phyloP scores from a whole-genome alignment of 768 basidiomycete genomes.

The Gyrodon lividus region DNA sequence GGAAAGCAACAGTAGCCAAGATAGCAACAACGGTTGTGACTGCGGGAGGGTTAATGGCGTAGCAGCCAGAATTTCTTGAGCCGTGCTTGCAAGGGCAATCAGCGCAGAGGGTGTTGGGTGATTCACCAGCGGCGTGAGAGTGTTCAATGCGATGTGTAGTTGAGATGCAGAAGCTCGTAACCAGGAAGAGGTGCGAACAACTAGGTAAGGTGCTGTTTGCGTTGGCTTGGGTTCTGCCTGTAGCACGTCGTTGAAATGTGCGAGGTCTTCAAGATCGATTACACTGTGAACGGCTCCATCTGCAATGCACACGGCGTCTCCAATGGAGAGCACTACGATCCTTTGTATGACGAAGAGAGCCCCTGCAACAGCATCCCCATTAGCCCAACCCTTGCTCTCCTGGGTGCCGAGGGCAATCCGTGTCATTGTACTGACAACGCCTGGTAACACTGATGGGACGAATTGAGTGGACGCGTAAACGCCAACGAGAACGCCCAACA shows the following conservation, averaged over 20 bases:
- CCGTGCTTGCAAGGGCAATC: slow-evolving; percentile 53
- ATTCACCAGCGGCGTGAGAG: slow-evolving; percentile 64
- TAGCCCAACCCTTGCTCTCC: slow-evolving; percentile 64
- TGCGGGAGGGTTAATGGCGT: slow-evolving; percentile 67
- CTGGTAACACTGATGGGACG: slow-evolving; percentile 74
- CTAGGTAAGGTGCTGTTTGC: slow-evolving; percentile 41
- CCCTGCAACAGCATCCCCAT: slow-evolving; percentile 61
- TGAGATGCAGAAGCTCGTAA: slow-evolving; percentile 80
- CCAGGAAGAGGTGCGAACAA: slow-evolving; percentile 73
- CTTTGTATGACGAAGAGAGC: slow-evolving; percentile 57
- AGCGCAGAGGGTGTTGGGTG: slow-evolving; percentile 73
- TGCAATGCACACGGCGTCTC: slow-evolving; percentile 63
- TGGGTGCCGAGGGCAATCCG: slow-evolving; percentile 62
- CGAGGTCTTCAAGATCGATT: slow-evolving; percentile 65
- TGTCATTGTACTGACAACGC: slow-evolving; percentile 74
- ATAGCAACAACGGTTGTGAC: slow-evolving; percentile 63
- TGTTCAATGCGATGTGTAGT: slow-evolving; percentile 77
- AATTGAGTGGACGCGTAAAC: slow-evolving; percentile 51
- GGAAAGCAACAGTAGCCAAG: slow-evolving; percentile 73
- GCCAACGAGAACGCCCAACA: slow-evolving; percentile 52
- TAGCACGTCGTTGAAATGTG: slow-evolving; percentile 28
- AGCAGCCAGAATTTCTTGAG: slow-evolving; percentile 48
- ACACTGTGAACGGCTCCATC: slow-evolving; percentile 57
- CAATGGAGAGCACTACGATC: slow-evolving; percentile 56
- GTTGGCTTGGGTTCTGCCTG: slow-evolving; percentile 18